Base-by-base conservation (phyloP, 139 green algal genomes). In the Chlorella sp. region DNA sequence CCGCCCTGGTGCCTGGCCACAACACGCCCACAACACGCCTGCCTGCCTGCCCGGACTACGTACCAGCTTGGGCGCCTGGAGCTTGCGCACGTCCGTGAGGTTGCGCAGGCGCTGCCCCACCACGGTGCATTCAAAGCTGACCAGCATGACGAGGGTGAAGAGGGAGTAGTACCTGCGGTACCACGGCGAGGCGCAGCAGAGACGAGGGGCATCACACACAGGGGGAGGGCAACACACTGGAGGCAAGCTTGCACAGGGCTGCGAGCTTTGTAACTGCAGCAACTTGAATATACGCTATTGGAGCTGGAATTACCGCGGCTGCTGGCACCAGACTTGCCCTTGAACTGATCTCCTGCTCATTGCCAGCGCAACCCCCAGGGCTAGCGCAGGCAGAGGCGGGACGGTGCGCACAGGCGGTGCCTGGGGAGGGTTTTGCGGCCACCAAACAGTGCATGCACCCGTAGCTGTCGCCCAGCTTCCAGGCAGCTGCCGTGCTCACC, bases 121-220 rank as follows among this genome's bases (percentile, higher is more conserved):
- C 32, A 99, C 96, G 12, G 98, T 99, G 93, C 95, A 98, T 94
- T 99, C 98, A 92, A 99, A 99, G 80, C 96, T 95, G 71, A 99
- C 93, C 48, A 99, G 96, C 97, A 99, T 99, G 93, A 96, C 93
- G 21, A 99, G 95, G 30, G 98, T 99, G 94, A 99, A 99, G n/a
- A 99, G 86, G 7, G 97, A 99, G 95, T 99, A 99, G 93, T 99
- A 97, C 95, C 95, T 94, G 89, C 73, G 66, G 36, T 73, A 30
- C 66, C 22, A 30, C 11, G 66, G 11, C 66, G 26, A 14, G 7
- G 66, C 66, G n/a, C n/a, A n/a, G n/a, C n/a, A 15, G 66, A 9
- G 26, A 14, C 66, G 11, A 30, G 66, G 5, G 5, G 7, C 66
- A 14, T 73, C 9, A 57, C 48, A 9, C 48, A 57, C 48, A 57